Base-by-base conservation (phyloP, 176 grass and related monocot genomes). In the Carex scoparia region DNA sequence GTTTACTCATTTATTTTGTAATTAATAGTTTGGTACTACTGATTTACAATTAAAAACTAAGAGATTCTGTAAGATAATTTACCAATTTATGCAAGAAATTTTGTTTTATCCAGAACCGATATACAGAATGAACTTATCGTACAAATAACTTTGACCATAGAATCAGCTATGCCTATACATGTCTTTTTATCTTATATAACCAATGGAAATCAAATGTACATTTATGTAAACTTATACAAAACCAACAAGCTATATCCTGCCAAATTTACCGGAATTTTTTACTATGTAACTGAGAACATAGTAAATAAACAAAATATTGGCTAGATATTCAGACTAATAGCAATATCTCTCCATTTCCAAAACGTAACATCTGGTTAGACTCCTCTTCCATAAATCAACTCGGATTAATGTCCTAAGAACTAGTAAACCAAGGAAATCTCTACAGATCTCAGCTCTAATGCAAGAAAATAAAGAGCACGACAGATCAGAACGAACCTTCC, bases 401-500 rank as follows among this genome's bases (percentile, higher is more conserved):
- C 23, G 19, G 23, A 70, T 14, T 53, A 42, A 27, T 15, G 7
- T 77, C 49, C 38, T 33, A 84, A 9, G 42, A 35, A 71, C n/a
- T 33, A 79, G 53, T 74, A 70, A 64, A 55, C 31, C 1, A 49
- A 27, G 69, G 63, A 35, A 78, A 86, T 79, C 33, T 69, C 53
- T 56, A 70, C 68, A 8, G 69, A 85, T 83, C 38, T 37, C 7
- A 82, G 32, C 33, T 42, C 16, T 67, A 84, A 57, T 57, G 51
- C 49, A 9, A 42, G 28, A 64, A 14, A 59, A 68, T 56, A 58
- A 10, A 86, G 62, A 30, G 57, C 46, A 28, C 5, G 49, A 51
- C 16, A 51, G 9, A 32, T 58, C 1, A 7, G 66, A 79, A 81
- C 85, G 86, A 89, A 99, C 96, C 93, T 88, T 91, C 91, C 0